A percentile compares a stretch with the other conserved stretches of the same genome.
phyloP scores from a whole-genome alignment of 202 grass and related monocot species.

The Setaria viridis region DNA sequence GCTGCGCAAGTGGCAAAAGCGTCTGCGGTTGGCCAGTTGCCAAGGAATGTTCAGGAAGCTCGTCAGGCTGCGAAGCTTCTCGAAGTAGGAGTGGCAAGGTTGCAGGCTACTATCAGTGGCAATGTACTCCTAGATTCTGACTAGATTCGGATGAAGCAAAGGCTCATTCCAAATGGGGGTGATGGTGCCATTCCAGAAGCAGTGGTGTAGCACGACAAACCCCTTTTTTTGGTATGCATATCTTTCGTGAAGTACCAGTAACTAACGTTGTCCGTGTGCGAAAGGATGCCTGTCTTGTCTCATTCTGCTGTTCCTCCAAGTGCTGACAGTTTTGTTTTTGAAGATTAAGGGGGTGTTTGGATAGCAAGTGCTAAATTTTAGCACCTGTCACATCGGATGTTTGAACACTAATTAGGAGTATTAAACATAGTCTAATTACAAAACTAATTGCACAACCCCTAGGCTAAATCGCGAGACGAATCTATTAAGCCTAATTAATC shows the following conservation, averaged over 20 bases:
- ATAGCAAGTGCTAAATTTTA: no score
- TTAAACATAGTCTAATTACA: no score
- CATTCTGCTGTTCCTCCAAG: background rate
- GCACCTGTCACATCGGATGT: no score
- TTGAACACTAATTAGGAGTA: no score
- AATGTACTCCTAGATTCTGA: background rate
- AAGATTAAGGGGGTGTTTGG: no score
- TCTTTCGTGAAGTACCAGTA: background rate
- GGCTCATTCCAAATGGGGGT: background rate
- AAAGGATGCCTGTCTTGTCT: background rate
- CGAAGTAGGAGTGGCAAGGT: background rate
- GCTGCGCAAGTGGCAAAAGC: constrained; percentile 43
- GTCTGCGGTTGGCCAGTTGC: background rate
- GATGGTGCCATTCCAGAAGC: background rate
- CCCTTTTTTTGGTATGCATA: background rate
- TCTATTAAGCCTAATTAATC: no score
- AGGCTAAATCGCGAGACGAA: no score
- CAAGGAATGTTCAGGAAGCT: constrained; percentile 38
- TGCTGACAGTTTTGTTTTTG: background rate
- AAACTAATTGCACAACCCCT: no score
- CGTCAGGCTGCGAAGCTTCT: constrained; percentile 13
- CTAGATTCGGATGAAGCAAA: background rate
- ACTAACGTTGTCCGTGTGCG: background rate
- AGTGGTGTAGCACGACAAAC: background rate
- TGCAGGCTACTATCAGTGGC: background rate